phyloP scores from a whole-genome alignment of 73 alveolate genomes.

The Blepharisma japonicum region DNA sequence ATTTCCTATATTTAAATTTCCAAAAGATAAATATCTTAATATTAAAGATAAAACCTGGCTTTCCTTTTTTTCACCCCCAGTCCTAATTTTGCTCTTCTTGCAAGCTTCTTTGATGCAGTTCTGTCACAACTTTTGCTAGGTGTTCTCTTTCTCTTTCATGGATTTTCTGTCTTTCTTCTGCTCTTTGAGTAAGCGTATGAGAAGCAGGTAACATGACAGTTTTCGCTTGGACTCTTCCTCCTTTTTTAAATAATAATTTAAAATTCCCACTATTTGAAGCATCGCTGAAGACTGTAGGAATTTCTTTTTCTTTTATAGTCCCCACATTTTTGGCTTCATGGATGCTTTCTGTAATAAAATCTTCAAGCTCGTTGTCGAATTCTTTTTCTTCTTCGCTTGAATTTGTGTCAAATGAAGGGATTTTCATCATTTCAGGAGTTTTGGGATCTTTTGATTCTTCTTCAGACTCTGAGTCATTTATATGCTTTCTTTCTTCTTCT shows the following conservation, averaged over 20 bases:
- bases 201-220: neutral
- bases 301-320: neutral
- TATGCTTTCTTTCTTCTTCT: too few relatives aligned
- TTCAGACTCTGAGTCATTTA: too few relatives aligned
- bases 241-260: slow-evolving; percentile 11
- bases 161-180: slow-evolving; percentile 12
- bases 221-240: slow-evolving; percentile 7
- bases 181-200: neutral
- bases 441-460: too few relatives aligned
- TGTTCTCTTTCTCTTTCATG: slow-evolving; percentile 10
- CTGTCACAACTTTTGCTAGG: slow-evolving; percentile 10
- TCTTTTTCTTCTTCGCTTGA: slow-evolving; percentile 6
- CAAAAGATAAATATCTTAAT: neutral
- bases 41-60: neutral
- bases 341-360: neutral
- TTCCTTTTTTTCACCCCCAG: neutral
- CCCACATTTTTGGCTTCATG: neutral
- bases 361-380: slow-evolving; percentile 3
- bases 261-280: neutral
- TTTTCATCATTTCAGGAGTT: too few relatives aligned
- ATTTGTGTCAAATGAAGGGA: neutral
- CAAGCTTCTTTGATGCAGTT: slow-evolving; percentile 19
- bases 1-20: neutral
- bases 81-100: neutral
- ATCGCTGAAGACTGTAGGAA: neutral